Evolutionary conservation across 805 yeast species (phyloP).

Genomic region (Hanseniaspora lindneri): DNA sequence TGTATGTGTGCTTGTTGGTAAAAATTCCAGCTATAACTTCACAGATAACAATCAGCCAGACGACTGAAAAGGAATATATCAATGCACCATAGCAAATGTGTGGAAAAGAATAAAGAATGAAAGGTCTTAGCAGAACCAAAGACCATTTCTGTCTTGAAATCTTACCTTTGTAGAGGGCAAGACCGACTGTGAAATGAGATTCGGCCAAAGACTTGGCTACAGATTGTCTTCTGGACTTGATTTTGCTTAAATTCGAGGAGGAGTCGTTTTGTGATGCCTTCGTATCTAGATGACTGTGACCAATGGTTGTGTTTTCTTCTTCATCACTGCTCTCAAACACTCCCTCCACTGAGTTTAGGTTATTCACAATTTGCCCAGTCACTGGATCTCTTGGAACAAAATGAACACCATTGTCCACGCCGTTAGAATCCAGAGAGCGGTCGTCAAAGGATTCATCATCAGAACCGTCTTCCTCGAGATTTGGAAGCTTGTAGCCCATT

Average conservation of each 20-base stretch:
- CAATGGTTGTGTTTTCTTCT: not conserved
- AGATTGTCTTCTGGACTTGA: conserved; percentile 11
- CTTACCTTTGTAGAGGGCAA: conserved; percentile 39
- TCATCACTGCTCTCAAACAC: conserved; percentile 9
- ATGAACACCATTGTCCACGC: not conserved
- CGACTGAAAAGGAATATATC: conserved; percentile 45
- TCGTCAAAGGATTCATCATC: not conserved
- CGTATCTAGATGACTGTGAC: not conserved
- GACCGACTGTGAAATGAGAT: conserved; percentile 23
- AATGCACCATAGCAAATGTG: conserved; percentile 41
- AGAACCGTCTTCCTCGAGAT: not conserved
- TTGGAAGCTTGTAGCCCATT: conserved; percentile 25
- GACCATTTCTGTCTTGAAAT: conserved; percentile 41
- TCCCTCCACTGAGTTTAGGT: conserved; percentile 8
- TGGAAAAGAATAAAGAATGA: conserved; percentile 41
- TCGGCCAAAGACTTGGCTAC: conserved; percentile 13
- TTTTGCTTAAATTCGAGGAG: conserved; percentile 1
- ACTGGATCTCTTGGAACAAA: conserved; percentile 12
- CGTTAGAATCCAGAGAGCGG: not conserved
- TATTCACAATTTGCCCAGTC: not conserved
- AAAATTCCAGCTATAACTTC: conserved; percentile 45
- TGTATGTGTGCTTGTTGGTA: conserved; percentile 29
- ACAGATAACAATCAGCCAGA: conserved; percentile 52
- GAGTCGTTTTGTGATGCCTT: not conserved
- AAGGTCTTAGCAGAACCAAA: conserved; percentile 46